A percentile compares a stretch with the other conserved stretches of the same genome.
phyloP scores from a whole-genome alignment of 2,329 filamentous ascomycete species.

The Curvularia spicifera region DNA sequence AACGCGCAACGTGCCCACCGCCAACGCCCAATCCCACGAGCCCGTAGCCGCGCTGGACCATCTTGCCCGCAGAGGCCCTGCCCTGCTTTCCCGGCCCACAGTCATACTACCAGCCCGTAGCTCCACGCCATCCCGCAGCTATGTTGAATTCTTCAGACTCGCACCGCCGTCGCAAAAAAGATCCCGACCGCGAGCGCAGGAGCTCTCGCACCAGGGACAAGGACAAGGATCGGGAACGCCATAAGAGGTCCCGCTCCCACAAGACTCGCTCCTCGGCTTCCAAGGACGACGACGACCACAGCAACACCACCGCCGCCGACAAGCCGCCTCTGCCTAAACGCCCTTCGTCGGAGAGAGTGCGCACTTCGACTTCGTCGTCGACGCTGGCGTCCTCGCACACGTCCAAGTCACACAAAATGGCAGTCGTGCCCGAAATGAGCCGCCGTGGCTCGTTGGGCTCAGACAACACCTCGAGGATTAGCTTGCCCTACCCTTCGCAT shows the following conservation, averaged over 20 bases:
- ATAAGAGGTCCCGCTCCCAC: conserved; percentile 36
- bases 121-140: conserved; percentile 25
- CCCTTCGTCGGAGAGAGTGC: conserved; percentile 36
- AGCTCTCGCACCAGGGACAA: conserved; percentile 3
- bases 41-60: conserved; percentile 40
- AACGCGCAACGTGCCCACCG: conserved; percentile 29
- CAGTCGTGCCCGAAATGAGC: conserved; percentile 57
- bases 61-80: conserved; percentile 28
- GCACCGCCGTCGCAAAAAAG: conserved; percentile 49
- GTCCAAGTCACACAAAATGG: conserved; percentile 44
- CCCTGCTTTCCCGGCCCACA: conserved; percentile 23
- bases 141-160: conserved; percentile 45
- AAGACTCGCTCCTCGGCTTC: conserved; percentile 42
- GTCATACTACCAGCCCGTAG: conserved; percentile 30
- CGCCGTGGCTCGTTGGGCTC: conserved; percentile 48
- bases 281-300: conserved; percentile 29
- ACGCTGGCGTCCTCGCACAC: conserved; percentile 28
- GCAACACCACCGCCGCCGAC: conserved; percentile 4
- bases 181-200: conserved; percentile 34
- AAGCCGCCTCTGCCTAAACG: conserved; percentile 28
- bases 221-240: conserved; percentile 34
- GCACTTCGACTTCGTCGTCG: conserved; percentile 33
- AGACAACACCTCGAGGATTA: conserved; percentile 47
- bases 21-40: conserved; percentile 38
- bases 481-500: conserved; percentile 77